Conservation (phyloP, 108 stramenopile genomes). For the Fragilariopsis cylindrus region DNA sequence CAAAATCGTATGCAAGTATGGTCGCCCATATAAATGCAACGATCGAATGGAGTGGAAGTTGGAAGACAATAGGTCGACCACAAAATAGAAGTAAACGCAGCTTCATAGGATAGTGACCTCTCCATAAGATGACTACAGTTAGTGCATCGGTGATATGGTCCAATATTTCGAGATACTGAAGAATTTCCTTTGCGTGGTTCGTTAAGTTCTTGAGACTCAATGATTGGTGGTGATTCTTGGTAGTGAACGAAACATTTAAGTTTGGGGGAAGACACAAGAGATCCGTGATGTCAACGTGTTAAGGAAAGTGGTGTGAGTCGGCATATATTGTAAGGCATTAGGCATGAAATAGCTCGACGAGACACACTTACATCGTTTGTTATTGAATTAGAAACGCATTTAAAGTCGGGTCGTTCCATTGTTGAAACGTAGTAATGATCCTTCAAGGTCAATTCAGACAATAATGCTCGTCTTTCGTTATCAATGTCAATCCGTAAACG, state of each 20-base stretch:
- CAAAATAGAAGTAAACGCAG: background rate
- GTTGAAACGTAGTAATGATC: constrained; percentile 18
- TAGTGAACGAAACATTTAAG: background rate
- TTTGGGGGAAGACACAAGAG: too few species aligned
- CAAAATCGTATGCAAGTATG: constrained; percentile 21
- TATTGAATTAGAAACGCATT: constrained; percentile 12
- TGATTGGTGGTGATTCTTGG: constrained; percentile 12
- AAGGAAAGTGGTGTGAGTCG: background rate
- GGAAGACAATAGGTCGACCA: background rate
- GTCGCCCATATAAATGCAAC: constrained; percentile 40
- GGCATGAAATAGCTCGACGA: background rate
- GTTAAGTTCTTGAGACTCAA: constrained; percentile 26
- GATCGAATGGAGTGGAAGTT: constrained; percentile 56
- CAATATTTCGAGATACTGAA: constrained; percentile 27
- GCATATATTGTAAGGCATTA: background rate
- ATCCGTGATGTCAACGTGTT: too few species aligned
- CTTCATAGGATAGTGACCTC: constrained; percentile 19
- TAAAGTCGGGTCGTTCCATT: constrained; percentile 9
- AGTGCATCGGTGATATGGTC: constrained; percentile 39
- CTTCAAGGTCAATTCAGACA: background rate
- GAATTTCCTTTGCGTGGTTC: constrained; percentile 26
- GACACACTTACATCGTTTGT: constrained; percentile 19
- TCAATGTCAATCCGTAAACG: constrained; percentile 21
- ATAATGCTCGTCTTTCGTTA: constrained; percentile 9
- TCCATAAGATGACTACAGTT: constrained; percentile 53